Evolutionary conservation across 2,329 filamentous ascomycete genomes (phyloP).

Genomic region (Bipolaris sorokiniana): DNA sequence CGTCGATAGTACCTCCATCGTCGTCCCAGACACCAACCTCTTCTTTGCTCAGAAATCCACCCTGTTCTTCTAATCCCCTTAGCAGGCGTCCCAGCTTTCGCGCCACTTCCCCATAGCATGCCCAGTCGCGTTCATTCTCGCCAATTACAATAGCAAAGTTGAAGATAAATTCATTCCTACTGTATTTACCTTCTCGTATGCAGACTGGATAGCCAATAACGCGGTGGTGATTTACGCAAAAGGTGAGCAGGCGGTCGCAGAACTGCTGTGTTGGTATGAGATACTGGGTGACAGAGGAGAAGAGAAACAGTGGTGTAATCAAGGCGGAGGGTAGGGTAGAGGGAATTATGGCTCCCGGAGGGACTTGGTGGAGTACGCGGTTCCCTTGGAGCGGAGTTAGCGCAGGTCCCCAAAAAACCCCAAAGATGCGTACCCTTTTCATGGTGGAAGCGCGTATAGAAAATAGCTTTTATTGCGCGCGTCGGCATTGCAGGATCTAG

Average conservation of each 20-base stretch:
- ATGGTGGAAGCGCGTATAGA: conserved; percentile 71
- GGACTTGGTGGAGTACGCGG: conserved; percentile 69
- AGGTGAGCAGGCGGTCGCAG: conserved; percentile 86
- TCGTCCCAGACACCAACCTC: conserved; percentile 48
- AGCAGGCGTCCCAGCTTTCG: conserved; percentile 84
- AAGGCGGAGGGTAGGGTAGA: conserved; percentile 50
- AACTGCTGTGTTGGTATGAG: conserved; percentile 95
- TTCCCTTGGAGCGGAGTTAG: conserved; percentile 55
- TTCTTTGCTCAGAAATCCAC: conserved; percentile 76
- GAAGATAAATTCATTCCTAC: conserved; percentile 97
- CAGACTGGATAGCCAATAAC: conserved; percentile 90
- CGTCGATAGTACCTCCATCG: conserved; percentile 22
- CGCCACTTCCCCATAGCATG: conserved; percentile 83
- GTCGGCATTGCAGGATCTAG: conserved; percentile 38
- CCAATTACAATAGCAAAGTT: conserved; percentile 90
- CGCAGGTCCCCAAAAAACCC: background rate
- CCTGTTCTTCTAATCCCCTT: conserved; percentile 89
- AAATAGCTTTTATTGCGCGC: conserved; percentile 65
- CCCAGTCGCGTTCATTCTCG: conserved; percentile 68
- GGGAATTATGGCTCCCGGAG: conserved; percentile 62
- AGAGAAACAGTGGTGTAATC: conserved; percentile 76
- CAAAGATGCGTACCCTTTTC: conserved; percentile 49
- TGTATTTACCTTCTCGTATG: conserved; percentile 77
- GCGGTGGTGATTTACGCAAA: conserved; percentile 75
- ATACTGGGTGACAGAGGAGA: conserved; percentile 85